Evolutionary conservation across 345 rosid genomes (phyloP).

Genomic region (Litchi chinensis): DNA sequence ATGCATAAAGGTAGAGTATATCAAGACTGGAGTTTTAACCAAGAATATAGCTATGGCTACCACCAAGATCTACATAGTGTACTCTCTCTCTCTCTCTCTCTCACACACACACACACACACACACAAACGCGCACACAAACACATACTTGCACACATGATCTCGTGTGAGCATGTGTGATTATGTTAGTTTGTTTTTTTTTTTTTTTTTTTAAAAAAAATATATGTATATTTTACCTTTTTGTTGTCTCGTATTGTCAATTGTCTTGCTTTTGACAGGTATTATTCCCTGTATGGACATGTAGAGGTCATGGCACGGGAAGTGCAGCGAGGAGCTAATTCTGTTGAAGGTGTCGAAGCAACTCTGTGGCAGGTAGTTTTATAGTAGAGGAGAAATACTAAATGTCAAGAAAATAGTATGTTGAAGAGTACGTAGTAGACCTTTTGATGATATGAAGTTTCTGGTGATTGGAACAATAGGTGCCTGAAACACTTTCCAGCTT

Average conservation of each 20-base stretch:
- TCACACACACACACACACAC: background rate
- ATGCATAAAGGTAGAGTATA: background rate
- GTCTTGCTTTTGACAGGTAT: conserved; percentile 39
- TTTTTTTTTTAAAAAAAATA: background rate
- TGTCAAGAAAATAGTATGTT: background rate
- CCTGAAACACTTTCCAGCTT: conserved; percentile 70
- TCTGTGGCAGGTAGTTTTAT: conserved; percentile 72
- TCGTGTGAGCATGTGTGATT: background rate
- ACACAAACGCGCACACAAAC: background rate
- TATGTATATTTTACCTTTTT: background rate
- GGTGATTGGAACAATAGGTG: conserved; percentile 39
- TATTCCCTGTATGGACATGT: conserved; percentile 87
- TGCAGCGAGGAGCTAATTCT: conserved; percentile 73
- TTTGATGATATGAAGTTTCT: background rate
- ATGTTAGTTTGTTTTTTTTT: background rate
- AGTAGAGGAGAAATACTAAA: background rate
- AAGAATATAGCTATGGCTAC: conserved; percentile 41
- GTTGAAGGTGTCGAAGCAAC: conserved; percentile 86
- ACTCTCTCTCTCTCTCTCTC: conserved; percentile 14
- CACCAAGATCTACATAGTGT: conserved; percentile 70
- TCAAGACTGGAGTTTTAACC: conserved; percentile 6
- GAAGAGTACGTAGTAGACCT: background rate
- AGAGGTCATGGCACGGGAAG: conserved; percentile 86
- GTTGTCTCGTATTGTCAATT: background rate
- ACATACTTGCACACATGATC: background rate